Base-by-base conservation (phyloP, 768 basidiomycete genomes). In the Russula earlei region DNA sequence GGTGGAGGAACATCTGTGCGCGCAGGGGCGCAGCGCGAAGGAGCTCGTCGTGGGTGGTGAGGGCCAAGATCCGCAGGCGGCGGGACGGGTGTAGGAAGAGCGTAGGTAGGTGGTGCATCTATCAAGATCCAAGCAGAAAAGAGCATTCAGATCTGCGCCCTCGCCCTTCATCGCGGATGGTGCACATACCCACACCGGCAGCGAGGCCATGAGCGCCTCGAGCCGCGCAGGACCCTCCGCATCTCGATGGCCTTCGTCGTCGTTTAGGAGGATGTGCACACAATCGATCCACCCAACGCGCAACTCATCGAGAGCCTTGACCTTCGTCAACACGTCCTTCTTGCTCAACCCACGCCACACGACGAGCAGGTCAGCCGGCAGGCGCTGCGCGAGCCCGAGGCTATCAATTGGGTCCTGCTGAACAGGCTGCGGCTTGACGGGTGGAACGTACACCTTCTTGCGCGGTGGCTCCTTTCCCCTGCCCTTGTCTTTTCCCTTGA, bases 171-270 rank as follows among this genome's bases (percentile, higher is more conserved):
- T 31, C 29, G 10, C 29, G 29, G 10, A 31, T 31, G 29, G 10
- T 10, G 47, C 25, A 76, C 90, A 64, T 67, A 95, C 93, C 94
- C 94, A 98, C 54, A 95, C 91, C 4, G 91, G 91, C 31, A 94
- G 63, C 75, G 84, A 86, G 53, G 82, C 74, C 22, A 79, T 75
- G 62, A 78, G 61, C 17, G 70, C 65, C 12, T 74, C 64, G 10
- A 71, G 64, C 52, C 73, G 50, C n/a, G 56, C 62, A 11, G 68
- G 76, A 20, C 74, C 76, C 15, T 74, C 74, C 14, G 70, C 71
- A 37, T 75, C 75, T 44, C 68, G 70, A 49, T 43, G 8, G 11
- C 4, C 25, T 4, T 38, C 49, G 37, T 19, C 17, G 12, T 44
- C 44, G 25, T 14, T 31, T 24, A 37, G 17, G 12, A 34, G n/a